These are phyloP conservation scores for Torulaspora franciscae DNA, from an alignment of 805 yeast species.

Conservation along the genomic window DNA sequence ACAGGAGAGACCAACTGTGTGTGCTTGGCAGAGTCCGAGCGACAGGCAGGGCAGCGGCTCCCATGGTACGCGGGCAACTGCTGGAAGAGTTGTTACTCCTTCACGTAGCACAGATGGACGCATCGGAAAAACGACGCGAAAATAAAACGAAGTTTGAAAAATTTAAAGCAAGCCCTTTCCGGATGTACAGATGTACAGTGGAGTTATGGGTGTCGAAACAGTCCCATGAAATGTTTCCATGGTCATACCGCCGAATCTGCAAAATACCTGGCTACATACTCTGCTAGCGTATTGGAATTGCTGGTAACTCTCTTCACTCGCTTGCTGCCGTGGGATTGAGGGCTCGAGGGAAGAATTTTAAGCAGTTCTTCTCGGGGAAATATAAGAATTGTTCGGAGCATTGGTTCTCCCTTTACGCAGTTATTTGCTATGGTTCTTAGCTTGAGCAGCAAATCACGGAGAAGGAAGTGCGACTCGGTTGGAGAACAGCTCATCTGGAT, in stretches of 20 bases:
- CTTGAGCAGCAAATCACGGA: conserved; percentile 23
- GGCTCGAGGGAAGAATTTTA: background rate
- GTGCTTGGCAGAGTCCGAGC: background rate
- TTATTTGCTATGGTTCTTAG: conserved; percentile 22
- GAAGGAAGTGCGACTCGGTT: conserved; percentile 19
- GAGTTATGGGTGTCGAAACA: background rate
- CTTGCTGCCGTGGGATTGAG: conserved; percentile 7
- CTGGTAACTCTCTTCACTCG: conserved; percentile 14
- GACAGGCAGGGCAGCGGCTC: background rate
- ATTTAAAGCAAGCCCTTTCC: too few species aligned
- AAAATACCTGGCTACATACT: conserved; percentile 27
- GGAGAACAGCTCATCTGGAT: conserved; percentile 19
- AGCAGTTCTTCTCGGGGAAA: conserved; percentile 17
- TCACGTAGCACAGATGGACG: too few species aligned
- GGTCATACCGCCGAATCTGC: conserved; percentile 17
- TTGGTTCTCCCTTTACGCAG: conserved; percentile 2
- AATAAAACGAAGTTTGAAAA: too few species aligned
- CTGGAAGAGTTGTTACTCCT: too few species aligned
- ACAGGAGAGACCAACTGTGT: background rate
- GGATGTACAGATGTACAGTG: background rate
- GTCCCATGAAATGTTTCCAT: background rate
- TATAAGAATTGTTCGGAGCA: conserved; percentile 11
- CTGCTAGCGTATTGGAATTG: conserved; percentile 23
- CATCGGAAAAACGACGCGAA: background rate
- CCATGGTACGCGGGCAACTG: too few species aligned